Base-by-base conservation (phyloP, 768 basidiomycete genomes). In the Boletus pseudo-olivaceus region DNA sequence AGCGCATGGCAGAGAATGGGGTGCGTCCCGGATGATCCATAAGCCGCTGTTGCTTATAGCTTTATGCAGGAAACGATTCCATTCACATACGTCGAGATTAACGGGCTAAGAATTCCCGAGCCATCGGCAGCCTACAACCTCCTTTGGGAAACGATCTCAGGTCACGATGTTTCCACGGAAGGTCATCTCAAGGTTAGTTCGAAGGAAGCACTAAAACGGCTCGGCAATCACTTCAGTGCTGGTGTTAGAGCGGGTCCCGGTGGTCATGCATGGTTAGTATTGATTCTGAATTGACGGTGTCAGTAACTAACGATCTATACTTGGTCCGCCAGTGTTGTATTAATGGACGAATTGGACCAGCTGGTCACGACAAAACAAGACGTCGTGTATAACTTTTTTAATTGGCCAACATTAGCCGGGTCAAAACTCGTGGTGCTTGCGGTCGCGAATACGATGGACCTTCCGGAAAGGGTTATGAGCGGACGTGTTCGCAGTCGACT, bases 271-370 rank as follows among this genome's bases (percentile, higher is more conserved):
- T 97, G 90, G 95, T 94, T 57, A 51, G 83, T 76, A 12, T 12
- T 10, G 12, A 41, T 49, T 34, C 39, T 51, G 17, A 35, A n/a
- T 55, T 11, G 9, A 42, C 3, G n/a, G 14, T 39, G 8, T 19
- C 17, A 17, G 17, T 41, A 7, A 23, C 43, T 59, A 33, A 66
- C 11, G 6, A 43, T 35, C 45, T 29, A 39, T 27, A 15, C 43
- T 49, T 51, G 49, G n/a, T 34, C 33, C 11, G 26, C 7, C 59
- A 98, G 94, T 53, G 89, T 98, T 5, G 94, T 98, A 5, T 77
- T 99, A 15, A 98, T 99, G 92, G 96, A 99, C 68, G 97, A 99
- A 72, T 80, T 99, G 5, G 97, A 99, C 72, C 97, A 98, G 69
- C 79, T 99, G 29, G 84, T 98, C 62, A 98, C 96, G 1, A 77